Percentiles rank a stretch among this genome's conserved stretches.
These are phyloP conservation scores for Claviceps maximensis DNA, from an alignment of 2,329 filamentous ascomycete species.

Conservation along the genomic window DNA sequence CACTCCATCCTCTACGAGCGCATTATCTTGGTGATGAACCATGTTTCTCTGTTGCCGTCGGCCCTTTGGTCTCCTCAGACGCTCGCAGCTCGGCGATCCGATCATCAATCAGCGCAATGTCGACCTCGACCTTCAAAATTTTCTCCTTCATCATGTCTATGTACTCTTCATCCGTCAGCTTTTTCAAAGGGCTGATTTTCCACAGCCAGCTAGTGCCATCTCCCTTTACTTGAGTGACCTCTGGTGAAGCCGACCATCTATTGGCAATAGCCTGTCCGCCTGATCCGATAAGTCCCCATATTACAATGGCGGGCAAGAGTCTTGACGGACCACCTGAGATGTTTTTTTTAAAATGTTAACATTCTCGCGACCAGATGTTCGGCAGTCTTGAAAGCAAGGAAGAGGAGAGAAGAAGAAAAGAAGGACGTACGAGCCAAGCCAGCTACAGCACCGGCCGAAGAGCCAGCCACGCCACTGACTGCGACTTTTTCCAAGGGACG, in stretches of 20 bases:
- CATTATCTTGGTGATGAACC: background rate
- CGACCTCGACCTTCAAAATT: conserved; percentile 55
- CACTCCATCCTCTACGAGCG: too few species aligned
- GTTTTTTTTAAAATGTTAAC: background rate
- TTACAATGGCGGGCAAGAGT: conserved; percentile 35
- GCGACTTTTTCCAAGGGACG: conserved; percentile 45
- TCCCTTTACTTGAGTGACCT: conserved; percentile 21
- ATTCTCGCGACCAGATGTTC: background rate
- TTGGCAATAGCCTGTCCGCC: conserved; percentile 27
- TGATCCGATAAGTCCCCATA: conserved; percentile 32
- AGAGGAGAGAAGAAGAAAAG: background rate
- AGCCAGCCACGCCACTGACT: conserved; percentile 59
- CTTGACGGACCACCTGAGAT: conserved; percentile 36
- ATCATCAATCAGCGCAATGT: conserved; percentile 69
- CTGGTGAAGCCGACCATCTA: conserved; percentile 13
- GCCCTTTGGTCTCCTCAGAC: conserved; percentile 1
- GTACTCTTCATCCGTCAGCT: conserved; percentile 62
- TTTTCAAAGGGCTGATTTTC: conserved; percentile 58
- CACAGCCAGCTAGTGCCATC: conserved; percentile 33
- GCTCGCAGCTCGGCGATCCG: conserved; percentile 39
- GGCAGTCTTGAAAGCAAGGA: background rate
- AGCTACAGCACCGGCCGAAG: conserved; percentile 49
- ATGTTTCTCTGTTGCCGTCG: background rate
- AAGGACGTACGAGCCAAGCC: conserved; percentile 37
- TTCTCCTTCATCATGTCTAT: conserved; percentile 57